phyloP scores from a whole-genome alignment of 139 green algal species.

The Pseudopediastrum boryanum region DNA sequence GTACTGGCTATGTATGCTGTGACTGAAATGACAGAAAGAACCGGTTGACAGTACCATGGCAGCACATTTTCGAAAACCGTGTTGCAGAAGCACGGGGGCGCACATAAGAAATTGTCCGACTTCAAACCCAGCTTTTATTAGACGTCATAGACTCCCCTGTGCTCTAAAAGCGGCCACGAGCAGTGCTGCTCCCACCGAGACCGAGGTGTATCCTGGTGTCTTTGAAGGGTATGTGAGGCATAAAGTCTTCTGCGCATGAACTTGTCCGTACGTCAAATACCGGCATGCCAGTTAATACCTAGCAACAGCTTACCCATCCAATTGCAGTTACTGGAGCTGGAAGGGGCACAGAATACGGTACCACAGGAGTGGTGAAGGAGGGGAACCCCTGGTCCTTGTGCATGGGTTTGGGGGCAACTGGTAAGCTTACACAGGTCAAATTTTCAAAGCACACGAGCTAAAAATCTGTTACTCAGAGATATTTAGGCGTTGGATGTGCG shows the following conservation, averaged over 20 bases:
- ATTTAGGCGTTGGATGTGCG: neutral
- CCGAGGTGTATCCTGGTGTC: neutral
- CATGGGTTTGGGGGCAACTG: slow-evolving; percentile 96
- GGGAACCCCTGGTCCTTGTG: slow-evolving; percentile 61
- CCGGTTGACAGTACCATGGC: no score
- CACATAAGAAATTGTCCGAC: neutral
- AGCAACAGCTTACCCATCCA: neutral
- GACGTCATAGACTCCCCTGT: neutral
- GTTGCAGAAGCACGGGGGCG: no score
- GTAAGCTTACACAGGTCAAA: slow-evolving; percentile 19
- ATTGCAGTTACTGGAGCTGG: slow-evolving; percentile 77
- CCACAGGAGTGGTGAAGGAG: slow-evolving; percentile 55
- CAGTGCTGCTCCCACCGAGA: neutral
- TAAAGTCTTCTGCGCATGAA: neutral
- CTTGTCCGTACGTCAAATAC: neutral
- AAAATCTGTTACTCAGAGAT: neutral
- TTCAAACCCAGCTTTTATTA: neutral
- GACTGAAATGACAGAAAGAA: no score
- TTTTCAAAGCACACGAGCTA: neutral
- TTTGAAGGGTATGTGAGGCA: neutral
- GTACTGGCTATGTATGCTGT: no score
- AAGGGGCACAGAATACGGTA: slow-evolving; percentile 86
- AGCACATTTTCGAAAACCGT: no score
- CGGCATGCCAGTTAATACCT: neutral
- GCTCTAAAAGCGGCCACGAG: neutral